Evolutionary conservation across 441 rosid species (phyloP), one percentile per base, ranked within the genome.

Genomic region (Populus hybrid): DNA sequence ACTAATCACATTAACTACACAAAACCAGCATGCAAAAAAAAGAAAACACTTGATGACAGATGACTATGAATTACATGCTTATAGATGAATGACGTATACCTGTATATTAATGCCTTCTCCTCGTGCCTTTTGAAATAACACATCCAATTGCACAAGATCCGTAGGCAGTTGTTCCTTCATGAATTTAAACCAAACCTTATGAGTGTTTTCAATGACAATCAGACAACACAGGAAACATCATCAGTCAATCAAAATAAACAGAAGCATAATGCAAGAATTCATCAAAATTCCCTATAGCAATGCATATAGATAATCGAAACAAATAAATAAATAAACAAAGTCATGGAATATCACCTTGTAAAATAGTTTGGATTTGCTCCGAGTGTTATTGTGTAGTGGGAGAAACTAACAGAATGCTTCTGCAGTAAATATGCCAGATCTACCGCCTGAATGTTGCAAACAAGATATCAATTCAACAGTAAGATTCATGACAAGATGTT

Each of bases 351-450:
- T 75, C 79, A 96, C 98, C 99, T 94, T 91, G 86, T 94, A 96
- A 85, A 86, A 81, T 90, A 96, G 77, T 85, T 86, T 10, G 98
- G 99, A 83, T 94, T 96, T 76, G 95, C 99, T 79, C 98, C 98
- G 76, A 88, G 82, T 71, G 98, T 96, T 82, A 94, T 84, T 0
- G 99, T 94, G 89, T 80, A 92, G 88, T 91, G 93, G 85, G 91
- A 91, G 86, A 93, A 96, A 40, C 85, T 86, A 82, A 93, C 89
- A 64, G 90, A 85, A 85, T 89, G 94, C 76, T 84, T 90, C 84
- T 89, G 92, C 84, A 96, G 85, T 76, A 91, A 80, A 88, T 88
- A 91, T 69, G 98, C 99, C 74, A 96, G 89, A 84, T 93, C 99
- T 35, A 96, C 91, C 1, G 97, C 93, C 99, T 97, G 93, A 80